Base-by-base conservation (phyloP, 208 protist species). In the Angomonas deanei region DNA sequence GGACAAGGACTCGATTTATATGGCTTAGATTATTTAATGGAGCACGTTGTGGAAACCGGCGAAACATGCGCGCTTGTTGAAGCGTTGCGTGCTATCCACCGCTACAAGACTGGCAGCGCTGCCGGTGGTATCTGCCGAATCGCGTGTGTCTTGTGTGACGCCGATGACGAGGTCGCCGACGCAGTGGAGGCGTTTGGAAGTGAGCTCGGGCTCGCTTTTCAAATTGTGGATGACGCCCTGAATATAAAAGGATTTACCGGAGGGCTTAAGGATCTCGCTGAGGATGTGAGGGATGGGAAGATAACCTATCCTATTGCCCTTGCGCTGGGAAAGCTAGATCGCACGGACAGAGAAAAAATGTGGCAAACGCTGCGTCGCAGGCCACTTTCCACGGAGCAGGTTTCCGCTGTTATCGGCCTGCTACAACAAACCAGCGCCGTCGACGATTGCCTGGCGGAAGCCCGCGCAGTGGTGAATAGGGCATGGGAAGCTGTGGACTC, bases 1-100 rank as follows among this genome's bases (percentile, higher is more conserved):
- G 85, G 85, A 1, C 85, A 92, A 54, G 85, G 78, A 10, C 61
- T 92, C 1, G 85, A 92, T 54, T 84, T 92, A 56, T 19, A 68
- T 63, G 81, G 81, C 3, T 47, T 92, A 1, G 55, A 68, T 46
- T 55, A 81, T 61, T 39, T 88, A 31, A 82, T 92, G 76, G 76
- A 78, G 6, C 60, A 67, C 11, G 68, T 54, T 10, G 72, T 92
- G 3, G 36, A 60, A 28, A 79, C 74, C 48, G 78, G 80, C 2
- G 56, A 86, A 48, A 36, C 64, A 10, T 21, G 50, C n/a, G 10
- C 66, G 6, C 58, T 92, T 3, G 31, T 72, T 8, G 66, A 82
- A 24, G 69, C 79, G 6, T 48, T 92, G 1, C 46, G 69, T 36
- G 56, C 70, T 15, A 82, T 86, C 55, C 74, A 88, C 54, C 70